Evolutionary conservation across 768 basidiomycete genomes (phyloP).

Genomic region (Termitomyces sp.): DNA sequence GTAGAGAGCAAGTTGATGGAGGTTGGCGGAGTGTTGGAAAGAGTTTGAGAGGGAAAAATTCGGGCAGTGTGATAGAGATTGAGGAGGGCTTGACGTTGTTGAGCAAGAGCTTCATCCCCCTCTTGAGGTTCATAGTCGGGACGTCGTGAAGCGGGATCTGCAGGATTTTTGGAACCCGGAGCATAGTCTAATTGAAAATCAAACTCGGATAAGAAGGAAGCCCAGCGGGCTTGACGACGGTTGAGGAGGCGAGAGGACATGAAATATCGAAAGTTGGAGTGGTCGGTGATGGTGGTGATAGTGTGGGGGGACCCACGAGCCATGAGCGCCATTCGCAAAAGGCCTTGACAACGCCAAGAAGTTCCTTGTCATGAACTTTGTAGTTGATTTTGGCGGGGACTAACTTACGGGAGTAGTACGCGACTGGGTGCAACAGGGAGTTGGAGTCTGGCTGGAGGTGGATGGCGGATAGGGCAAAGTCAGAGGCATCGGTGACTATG

Average conservation of each 20-base stretch:
- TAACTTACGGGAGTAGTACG: background rate
- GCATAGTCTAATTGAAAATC: background rate
- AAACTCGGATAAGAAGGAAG: background rate
- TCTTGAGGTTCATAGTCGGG: background rate
- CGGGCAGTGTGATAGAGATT: constrained; percentile 22
- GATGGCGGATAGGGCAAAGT: background rate
- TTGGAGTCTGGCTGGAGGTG: no score
- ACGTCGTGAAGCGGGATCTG: background rate
- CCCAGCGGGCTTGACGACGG: background rate
- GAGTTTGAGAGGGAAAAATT: constrained; percentile 12
- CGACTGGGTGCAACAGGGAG: no score
- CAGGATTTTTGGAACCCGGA: background rate
- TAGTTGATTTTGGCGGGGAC: background rate
- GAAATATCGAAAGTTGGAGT: background rate
- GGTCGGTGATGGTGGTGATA: no score
- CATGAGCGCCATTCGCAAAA: background rate
- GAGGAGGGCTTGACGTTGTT: background rate
- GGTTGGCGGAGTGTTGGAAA: background rate
- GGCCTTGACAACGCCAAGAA: no score
- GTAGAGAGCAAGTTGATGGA: background rate
- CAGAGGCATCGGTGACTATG: no score
- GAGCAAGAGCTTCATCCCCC: background rate
- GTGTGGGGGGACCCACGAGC: background rate
- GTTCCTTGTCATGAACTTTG: no score
- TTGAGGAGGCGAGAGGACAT: background rate